Percentiles rank a stretch among this genome's conserved stretches.
Evolutionary conservation across 495 filamentous ascomycete genomes (phyloP).

Genomic region (Aspergillus campestris): DNA sequence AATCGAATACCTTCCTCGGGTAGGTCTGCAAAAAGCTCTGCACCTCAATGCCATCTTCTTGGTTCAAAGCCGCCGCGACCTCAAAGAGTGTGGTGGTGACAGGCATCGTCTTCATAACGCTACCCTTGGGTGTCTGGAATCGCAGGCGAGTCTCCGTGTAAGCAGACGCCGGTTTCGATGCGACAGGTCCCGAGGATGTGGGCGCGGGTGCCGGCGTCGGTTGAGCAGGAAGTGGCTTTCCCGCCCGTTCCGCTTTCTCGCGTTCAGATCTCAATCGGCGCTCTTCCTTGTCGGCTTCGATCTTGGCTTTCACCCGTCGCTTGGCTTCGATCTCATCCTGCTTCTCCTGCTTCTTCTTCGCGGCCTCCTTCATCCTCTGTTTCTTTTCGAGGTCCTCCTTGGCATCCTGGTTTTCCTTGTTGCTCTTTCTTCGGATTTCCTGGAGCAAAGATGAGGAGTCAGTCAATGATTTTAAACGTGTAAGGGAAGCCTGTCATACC

Average conservation of each 20-base stretch:
- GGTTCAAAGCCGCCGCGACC: slow-evolving; percentile 64
- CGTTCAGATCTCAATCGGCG: slow-evolving; percentile 72
- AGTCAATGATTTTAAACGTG: not conserved
- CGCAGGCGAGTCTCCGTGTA: slow-evolving; percentile 77
- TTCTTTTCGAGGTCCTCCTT: slow-evolving; percentile 82
- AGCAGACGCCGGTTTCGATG: slow-evolving; percentile 49
- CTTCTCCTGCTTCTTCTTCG: slow-evolving; percentile 78
- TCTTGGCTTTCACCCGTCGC: slow-evolving; percentile 80
- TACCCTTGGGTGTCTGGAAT: slow-evolving; percentile 66
- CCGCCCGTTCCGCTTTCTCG: slow-evolving; percentile 76
- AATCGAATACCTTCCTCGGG: slow-evolving; percentile 73
- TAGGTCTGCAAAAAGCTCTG: slow-evolving; percentile 76
- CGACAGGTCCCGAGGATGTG: slow-evolving; percentile 31
- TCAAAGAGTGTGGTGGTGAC: slow-evolving; percentile 90
- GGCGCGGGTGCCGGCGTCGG: slow-evolving; percentile 29
- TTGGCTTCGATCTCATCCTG: slow-evolving; percentile 78
- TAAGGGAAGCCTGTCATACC: slow-evolving; percentile 30
- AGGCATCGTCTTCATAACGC: slow-evolving; percentile 71
- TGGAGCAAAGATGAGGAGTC: slow-evolving; percentile 18
- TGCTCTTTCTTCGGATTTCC: slow-evolving; percentile 82
- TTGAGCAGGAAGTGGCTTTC: slow-evolving; percentile 47
- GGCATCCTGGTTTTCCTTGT: slow-evolving; percentile 64
- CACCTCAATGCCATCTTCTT: slow-evolving; percentile 56
- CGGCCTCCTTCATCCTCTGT: slow-evolving; percentile 83
- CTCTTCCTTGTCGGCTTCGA: slow-evolving; percentile 83